phyloP scores from a whole-genome alignment of 305 asterid genomes.

The Solanum aculeatissimum region DNA sequence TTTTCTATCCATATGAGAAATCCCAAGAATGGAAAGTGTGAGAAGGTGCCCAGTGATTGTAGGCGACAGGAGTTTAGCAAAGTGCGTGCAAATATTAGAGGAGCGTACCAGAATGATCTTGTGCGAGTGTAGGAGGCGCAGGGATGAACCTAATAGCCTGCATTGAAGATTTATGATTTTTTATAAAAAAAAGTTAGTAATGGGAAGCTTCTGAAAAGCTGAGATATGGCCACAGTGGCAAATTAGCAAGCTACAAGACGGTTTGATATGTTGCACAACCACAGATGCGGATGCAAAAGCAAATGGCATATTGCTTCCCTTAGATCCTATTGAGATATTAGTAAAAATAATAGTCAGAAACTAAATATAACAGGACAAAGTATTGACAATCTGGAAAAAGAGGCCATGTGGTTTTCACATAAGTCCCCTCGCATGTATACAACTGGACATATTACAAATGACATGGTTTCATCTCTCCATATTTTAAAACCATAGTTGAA shows the following conservation, averaged over 20 bases:
- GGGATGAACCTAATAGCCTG: no score
- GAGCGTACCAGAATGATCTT: no score
- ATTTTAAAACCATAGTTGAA: background rate
- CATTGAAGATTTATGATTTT: no score
- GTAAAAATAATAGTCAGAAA: background rate
- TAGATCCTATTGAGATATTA: constrained; percentile 43
- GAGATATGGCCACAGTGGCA: constrained; percentile 28
- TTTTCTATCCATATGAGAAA: no score
- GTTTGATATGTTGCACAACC: constrained; percentile 78
- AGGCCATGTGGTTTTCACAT: background rate
- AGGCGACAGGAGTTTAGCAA: no score
- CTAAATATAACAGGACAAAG: background rate
- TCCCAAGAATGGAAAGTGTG: no score
- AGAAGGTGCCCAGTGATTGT: no score
- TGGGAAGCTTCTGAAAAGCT: no score
- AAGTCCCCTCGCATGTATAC: background rate
- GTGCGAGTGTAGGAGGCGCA: no score
- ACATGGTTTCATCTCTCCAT: background rate
- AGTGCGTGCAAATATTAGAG: no score
- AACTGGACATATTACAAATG: background rate
- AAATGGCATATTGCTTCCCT: constrained; percentile 68
- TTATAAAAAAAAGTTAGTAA: no score
- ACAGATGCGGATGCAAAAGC: constrained; percentile 74
- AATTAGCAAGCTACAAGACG: constrained; percentile 57
- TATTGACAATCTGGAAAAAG: background rate